These are phyloP conservation scores for Venturia pyrina DNA, from an alignment of 2,329 filamentous ascomycete genomes.

Conservation along the genomic window DNA sequence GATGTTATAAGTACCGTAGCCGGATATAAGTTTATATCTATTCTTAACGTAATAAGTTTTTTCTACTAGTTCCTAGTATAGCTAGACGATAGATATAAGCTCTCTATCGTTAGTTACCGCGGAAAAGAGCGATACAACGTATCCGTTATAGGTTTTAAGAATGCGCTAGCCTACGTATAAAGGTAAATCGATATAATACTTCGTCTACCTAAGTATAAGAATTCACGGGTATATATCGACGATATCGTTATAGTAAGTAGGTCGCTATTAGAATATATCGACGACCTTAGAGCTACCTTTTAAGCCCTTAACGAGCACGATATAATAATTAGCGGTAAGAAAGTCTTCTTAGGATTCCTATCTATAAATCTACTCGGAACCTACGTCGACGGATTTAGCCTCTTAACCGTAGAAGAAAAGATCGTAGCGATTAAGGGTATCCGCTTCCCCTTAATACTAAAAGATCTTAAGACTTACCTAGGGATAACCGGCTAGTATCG, in stretches of 20 bases:
- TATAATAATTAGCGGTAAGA: neutral
- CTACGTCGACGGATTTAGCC: neutral
- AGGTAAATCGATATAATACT: too few relatives aligned
- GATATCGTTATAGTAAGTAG: too few relatives aligned
- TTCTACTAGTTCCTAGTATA: neutral
- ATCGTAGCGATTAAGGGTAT: neutral
- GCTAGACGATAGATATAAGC: neutral
- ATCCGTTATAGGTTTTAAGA: too few relatives aligned
- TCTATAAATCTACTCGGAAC: neutral
- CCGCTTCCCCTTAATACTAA: neutral
- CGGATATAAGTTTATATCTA: neutral
- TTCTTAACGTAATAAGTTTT: neutral
- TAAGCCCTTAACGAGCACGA: neutral
- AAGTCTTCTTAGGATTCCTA: neutral
- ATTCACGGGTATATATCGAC: too few relatives aligned
- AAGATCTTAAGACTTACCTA: neutral
- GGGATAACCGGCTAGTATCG: neutral
- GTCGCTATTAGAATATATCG: neutral
- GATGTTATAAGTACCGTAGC: neutral
- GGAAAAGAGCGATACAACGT: neutral
- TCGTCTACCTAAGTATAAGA: too few relatives aligned
- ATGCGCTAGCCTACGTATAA: too few relatives aligned
- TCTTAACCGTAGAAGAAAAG: neutral
- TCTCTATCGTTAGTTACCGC: neutral
- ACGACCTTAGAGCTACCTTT: neutral